Percentiles rank a stretch among this genome's conserved stretches.
Conservation (phyloP, 768 basidiomycete species). For the Hirschioporus abietinus region DNA sequence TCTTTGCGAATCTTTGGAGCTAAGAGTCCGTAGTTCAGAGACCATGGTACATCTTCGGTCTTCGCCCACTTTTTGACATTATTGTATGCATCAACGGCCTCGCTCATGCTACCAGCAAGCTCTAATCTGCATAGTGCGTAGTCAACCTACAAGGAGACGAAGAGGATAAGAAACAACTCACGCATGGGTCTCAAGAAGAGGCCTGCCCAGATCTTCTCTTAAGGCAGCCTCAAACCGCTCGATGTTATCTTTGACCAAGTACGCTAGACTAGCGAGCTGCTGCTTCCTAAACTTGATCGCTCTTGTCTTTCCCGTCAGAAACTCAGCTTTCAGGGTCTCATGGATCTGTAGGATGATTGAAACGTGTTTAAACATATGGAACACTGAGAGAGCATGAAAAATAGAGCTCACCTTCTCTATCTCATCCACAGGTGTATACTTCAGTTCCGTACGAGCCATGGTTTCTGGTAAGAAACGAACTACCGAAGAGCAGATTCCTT, state of each 20-base stretch:
- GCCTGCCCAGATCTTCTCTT: slow-evolving; percentile 57
- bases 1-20: slow-evolving; percentile 65
- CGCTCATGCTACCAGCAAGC: slow-evolving; percentile 44
- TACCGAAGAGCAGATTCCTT: not conserved
- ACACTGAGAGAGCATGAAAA: too few relatives aligned
- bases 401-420: slow-evolving; percentile 39
- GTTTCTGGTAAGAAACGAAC: not conserved
- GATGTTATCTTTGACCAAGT: slow-evolving; percentile 69
- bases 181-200: slow-evolving; percentile 52
- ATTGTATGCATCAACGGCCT: slow-evolving; percentile 47
- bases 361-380: not conserved
- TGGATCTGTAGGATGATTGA: slow-evolving; percentile 40
- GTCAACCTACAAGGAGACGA: not conserved
- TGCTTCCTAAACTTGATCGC: slow-evolving; percentile 63
- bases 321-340: slow-evolving; percentile 46
- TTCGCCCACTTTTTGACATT: slow-evolving; percentile 74
- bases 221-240: slow-evolving; percentile 56
- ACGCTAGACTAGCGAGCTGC: slow-evolving; percentile 70
- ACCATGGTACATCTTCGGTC: slow-evolving; percentile 51
- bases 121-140: slow-evolving; percentile 49
- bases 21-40: slow-evolving; percentile 51
- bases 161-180: slow-evolving; percentile 27
- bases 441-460: slow-evolving; percentile 20
- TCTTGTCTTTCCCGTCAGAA: slow-evolving; percentile 59
- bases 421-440: slow-evolving; percentile 47